Conservation (phyloP, 1,139 yeast genomes). For the Meyerozyma sp. region DNA sequence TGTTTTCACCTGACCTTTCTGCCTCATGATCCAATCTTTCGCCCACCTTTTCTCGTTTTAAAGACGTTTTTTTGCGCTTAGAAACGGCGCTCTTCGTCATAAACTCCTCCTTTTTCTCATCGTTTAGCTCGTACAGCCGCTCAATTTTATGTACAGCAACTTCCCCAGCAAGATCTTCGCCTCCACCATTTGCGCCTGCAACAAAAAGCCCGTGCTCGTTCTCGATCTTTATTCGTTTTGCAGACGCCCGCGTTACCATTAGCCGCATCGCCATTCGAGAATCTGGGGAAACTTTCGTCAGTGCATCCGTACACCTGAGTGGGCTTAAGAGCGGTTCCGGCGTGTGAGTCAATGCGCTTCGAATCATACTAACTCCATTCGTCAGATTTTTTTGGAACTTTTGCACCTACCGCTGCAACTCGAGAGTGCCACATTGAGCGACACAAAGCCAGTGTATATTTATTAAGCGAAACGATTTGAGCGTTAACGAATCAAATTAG, state of each 20-base stretch:
- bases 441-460: too few species aligned
- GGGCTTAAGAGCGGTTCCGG: neutral
- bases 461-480: too few species aligned
- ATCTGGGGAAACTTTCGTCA: neutral
- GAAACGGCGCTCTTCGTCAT: too few species aligned
- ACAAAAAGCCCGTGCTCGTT: neutral
- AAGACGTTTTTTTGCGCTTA: too few species aligned
- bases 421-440: too few species aligned
- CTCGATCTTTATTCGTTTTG: neutral
- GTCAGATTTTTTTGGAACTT: neutral
- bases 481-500: too few species aligned
- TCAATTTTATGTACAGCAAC: too few species aligned
- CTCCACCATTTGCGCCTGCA: neutral
- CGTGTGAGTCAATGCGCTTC: neutral
- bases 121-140: too few species aligned
- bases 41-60: too few species aligned
- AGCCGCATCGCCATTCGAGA: neutral
- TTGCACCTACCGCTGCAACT: neutral
- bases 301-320: neutral
- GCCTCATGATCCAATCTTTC: too few species aligned
- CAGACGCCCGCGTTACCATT: neutral
- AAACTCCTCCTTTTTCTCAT: too few species aligned
- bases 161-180: neutral
- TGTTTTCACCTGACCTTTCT: neutral
- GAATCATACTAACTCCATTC: neutral